Evolutionary conservation across 2,329 filamentous ascomycete species (phyloP), one percentile per base, ranked within the genome.

Genomic region (Conoideocrella luteorostrata): DNA sequence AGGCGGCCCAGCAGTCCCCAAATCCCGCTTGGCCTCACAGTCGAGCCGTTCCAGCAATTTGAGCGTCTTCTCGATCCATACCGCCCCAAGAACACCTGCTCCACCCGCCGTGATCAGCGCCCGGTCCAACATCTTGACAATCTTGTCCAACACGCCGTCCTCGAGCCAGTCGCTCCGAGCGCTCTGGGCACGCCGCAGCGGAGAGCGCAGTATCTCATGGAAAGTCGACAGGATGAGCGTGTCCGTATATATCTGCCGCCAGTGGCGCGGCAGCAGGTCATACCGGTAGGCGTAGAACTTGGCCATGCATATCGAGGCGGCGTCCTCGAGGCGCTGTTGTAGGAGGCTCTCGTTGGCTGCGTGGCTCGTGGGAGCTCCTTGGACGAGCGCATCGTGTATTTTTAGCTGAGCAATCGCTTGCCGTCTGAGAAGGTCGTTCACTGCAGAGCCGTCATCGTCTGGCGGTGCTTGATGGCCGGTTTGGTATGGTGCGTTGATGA

Each of bases 61-160:
- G 20, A 86, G 54, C 0, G 73, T 70, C 33, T 63, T 56, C 45
- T 82, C 71, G 36, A 82, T 70, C 61, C 74, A 78, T 4, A 11
- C 38, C 17, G 63, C 56, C 7, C 77, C 74, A 44, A 86, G 69
- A 1, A 58, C 50, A 1, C 74, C 70, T 2, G 78, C 77, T 0
- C 76, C 84, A 1, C 85, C 86, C 0, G 86, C 78, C 43, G 89
- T 75, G 36, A 95, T 87, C 35, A 94, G 64, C 0, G 85, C 82
- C 60, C 82, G 80, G 55, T 96, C 90, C 2, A 97, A 71, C 1
- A 74, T 65, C 42, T 74, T 72, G 26, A 95, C 75, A 2, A 85
- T 69, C 2, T 70, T 61, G 26, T 77, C 71, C 4, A 89, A 57
- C 3, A 48, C 42, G 7, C 43, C 39, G 22, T 54, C 52, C 6